Evolutionary conservation across 176 grass and related monocot species (phyloP).

Genomic region (Triticum dicoccoides): DNA sequence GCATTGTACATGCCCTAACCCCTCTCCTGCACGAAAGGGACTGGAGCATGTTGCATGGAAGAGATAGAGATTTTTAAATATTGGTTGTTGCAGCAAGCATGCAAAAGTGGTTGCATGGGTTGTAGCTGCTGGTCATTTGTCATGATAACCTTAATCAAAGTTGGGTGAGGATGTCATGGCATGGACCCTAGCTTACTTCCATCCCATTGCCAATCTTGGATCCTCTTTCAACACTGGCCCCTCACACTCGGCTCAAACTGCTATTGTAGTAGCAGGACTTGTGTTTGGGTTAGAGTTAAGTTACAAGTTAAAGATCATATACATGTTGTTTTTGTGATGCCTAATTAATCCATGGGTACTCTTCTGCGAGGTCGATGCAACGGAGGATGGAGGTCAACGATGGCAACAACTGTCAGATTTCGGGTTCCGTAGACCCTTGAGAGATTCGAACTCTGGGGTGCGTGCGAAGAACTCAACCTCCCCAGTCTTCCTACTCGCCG

Average conservation of each 20-base stretch:
- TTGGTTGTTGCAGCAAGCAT: constrained; percentile 30
- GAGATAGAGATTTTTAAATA: not conserved
- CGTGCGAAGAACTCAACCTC: too few species aligned
- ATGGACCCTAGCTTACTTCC: constrained; percentile 33
- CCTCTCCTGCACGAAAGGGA: constrained; percentile 50
- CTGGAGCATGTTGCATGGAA: constrained; percentile 28
- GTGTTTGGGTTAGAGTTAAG: not conserved
- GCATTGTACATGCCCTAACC: not conserved
- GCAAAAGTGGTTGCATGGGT: constrained; percentile 61
- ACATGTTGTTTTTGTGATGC: too few species aligned
- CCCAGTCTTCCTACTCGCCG: too few species aligned
- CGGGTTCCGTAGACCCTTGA: too few species aligned
- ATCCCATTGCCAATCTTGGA: constrained; percentile 32
- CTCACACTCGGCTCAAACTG: not conserved
- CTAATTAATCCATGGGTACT: not conserved
- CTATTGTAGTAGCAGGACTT: not conserved
- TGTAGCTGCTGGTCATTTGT: constrained; percentile 57
- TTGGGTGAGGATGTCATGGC: not conserved
- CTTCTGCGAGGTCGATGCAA: not conserved
- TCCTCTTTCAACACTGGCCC: constrained; percentile 14
- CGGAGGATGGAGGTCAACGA: too few species aligned
- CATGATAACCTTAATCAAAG: constrained; percentile 93
- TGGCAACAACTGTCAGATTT: too few species aligned
- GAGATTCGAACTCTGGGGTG: too few species aligned
- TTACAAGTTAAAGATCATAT: not conserved